These are phyloP conservation scores for Sarocladiaceae sp. DNA, from an alignment of 2,329 filamentous ascomycete species.

Conservation along the genomic window DNA sequence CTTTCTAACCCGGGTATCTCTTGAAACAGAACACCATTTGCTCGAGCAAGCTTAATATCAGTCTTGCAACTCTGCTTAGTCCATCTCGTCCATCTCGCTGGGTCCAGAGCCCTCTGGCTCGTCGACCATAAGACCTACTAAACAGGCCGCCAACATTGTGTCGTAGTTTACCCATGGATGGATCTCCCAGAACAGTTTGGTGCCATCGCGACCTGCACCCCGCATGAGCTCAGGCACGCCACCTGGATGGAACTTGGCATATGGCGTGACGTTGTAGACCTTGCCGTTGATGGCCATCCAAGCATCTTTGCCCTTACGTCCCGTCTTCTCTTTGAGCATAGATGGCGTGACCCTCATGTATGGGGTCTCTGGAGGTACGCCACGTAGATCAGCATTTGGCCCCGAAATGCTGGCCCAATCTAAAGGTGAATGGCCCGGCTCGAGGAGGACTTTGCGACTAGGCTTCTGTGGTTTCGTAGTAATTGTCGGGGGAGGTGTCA, in stretches of 20 bases:
- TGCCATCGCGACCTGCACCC: slow-evolving; percentile 56
- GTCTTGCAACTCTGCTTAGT: slow-evolving; percentile 20
- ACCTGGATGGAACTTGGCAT: slow-evolving; percentile 85
- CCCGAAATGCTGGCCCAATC: slow-evolving; percentile 84
- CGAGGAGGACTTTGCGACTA: slow-evolving; percentile 67
- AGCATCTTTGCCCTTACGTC: slow-evolving; percentile 75
- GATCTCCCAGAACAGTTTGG: slow-evolving; percentile 57
- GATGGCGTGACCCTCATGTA: slow-evolving; percentile 74
- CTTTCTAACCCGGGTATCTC: neutral
- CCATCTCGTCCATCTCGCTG: slow-evolving; percentile 54
- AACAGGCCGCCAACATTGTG: slow-evolving; percentile 58
- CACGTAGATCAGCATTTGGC: slow-evolving; percentile 61
- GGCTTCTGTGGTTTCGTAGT: slow-evolving; percentile 46
- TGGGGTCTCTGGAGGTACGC: slow-evolving; percentile 42
- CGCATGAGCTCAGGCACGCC: slow-evolving; percentile 68
- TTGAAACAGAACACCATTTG: neutral
- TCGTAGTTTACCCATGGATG: slow-evolving; percentile 70
- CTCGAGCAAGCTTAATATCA: neutral
- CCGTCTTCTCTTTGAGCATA: slow-evolving; percentile 71
- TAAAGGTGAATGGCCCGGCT: slow-evolving; percentile 88
- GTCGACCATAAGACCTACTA: slow-evolving; percentile 57
- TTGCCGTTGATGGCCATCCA: slow-evolving; percentile 87
- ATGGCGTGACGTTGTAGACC: slow-evolving; percentile 92
- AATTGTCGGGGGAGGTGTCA: slow-evolving; percentile 51
- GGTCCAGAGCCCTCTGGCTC: slow-evolving; percentile 39